Conservation (phyloP, 1,284 basidiomycete genomes). For the Hemileia vastatrix region DNA sequence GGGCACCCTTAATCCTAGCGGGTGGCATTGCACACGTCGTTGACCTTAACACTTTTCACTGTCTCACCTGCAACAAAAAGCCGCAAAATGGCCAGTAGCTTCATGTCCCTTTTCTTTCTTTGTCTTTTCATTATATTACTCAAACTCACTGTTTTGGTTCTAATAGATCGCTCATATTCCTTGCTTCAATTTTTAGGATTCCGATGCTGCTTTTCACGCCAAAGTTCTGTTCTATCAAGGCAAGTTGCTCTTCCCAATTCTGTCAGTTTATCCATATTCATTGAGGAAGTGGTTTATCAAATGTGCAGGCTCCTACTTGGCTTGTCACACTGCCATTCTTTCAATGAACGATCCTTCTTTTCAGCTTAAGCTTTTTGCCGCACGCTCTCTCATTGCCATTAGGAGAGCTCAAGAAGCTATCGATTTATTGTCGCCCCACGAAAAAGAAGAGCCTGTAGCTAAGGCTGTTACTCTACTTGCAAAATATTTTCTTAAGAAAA, state of each 20-base stretch:
- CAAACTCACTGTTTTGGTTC: no score
- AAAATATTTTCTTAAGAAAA: constrained; percentile 1
- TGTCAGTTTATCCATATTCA: not conserved
- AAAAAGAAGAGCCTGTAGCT: constrained; percentile 3
- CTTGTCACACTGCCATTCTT: constrained; percentile 9
- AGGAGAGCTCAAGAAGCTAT: constrained; percentile 18
- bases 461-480: constrained; percentile 9
- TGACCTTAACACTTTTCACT: no score
- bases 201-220: constrained; percentile 13
- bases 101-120: no score
- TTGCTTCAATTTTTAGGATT: constrained; percentile 20
- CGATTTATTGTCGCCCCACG: constrained; percentile 2
- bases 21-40: no score
- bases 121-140: no score
- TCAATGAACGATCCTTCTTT: constrained; percentile 11
- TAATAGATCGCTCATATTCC: no score
- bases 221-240: constrained; percentile 22
- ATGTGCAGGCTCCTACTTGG: constrained; percentile 17
- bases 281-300: not conserved
- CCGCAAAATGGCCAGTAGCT: no score
- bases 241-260: not conserved
- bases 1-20: no score
- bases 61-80: no score
- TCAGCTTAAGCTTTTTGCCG: constrained; percentile 14
- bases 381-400: constrained; percentile 13